Evolutionary conservation across 805 yeast genomes (phyloP), one percentile per base, ranked within the genome.

Genomic region (Saturnispora zaruensis): DNA sequence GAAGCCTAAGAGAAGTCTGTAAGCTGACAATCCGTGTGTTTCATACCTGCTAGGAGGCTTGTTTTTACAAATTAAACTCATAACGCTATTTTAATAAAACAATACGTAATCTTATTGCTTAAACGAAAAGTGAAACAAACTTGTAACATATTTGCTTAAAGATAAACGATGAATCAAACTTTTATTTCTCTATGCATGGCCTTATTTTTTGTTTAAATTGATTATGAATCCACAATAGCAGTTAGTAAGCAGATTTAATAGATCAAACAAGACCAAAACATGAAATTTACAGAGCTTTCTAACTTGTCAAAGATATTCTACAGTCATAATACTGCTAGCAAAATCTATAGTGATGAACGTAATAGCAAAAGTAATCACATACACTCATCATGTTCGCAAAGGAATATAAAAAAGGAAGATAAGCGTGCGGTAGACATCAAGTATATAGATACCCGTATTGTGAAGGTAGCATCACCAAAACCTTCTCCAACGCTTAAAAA

Each of bases 71-170:
- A 2, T 32, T 6, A 28, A 32, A 32, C 6, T 6, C 34, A 4
- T 9, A 18, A 20, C n/a, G n/a, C n/a, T n/a, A n/a, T n/a, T n/a
- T n/a, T n/a, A n/a, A n/a, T n/a, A n/a, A n/a, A n/a, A n/a, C n/a
- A n/a, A n/a, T n/a, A n/a, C n/a, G n/a, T n/a, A n/a, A n/a, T n/a
- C n/a, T n/a, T n/a, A n/a, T n/a, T n/a, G n/a, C n/a, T n/a, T n/a
- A n/a, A n/a, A n/a, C n/a, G 21, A 25, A 41, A 46, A 23, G 11
- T 46, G 49, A 46, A 46, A 46, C 49, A 40, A 40, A 6, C n/a
- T 14, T 46, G 49, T 21, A 4, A 41, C 49, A 41, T 4, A 13
- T 14, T 23, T 46, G 44, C 49, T 46, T 23, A 25, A 25, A 25
- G 44, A 25, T 41, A 32, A 41, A 13, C 9, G 16, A 18, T 36